These are phyloP conservation scores for Russula virescens DNA, from an alignment of 768 basidiomycete species.

Conservation along the genomic window DNA sequence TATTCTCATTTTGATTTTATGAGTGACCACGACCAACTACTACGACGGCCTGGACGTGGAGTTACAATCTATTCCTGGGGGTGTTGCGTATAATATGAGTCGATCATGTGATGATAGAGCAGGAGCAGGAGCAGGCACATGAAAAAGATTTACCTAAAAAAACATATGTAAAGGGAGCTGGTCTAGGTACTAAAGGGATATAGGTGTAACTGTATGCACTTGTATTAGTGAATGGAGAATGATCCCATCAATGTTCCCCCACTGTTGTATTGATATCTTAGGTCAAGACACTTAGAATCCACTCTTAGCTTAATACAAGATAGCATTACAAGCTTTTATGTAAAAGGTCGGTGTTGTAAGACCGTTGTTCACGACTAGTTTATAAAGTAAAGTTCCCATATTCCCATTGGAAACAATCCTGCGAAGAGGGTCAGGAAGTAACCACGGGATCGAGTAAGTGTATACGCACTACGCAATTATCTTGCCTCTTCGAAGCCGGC, in stretches of 20 bases:
- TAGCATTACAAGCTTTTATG: background rate
- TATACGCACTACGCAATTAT: constrained; percentile 63
- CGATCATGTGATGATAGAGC: no score
- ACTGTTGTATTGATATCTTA: background rate
- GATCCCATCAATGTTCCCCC: no score
- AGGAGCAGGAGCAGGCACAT: no score
- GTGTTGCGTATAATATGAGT: background rate
- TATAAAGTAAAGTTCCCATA: constrained; percentile 40
- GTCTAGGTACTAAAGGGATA: no score
- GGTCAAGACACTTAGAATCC: background rate
- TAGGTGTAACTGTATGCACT: no score
- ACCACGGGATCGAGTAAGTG: background rate
- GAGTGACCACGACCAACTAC: background rate
- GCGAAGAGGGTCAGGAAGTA: background rate
- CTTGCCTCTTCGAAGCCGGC: constrained; percentile 46
- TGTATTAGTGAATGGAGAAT: no score
- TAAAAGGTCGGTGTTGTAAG: background rate
- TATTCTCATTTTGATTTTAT: constrained; percentile 1
- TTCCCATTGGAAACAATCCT: constrained; percentile 77
- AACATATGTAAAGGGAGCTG: no score
- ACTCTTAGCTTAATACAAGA: background rate
- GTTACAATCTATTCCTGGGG: no score
- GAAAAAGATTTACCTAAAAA: no score
- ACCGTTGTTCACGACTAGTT: background rate
- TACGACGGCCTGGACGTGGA: background rate